Evolutionary conservation across 495 filamentous ascomycete genomes (phyloP).

Genomic region (Elaphomyces granulatus): DNA sequence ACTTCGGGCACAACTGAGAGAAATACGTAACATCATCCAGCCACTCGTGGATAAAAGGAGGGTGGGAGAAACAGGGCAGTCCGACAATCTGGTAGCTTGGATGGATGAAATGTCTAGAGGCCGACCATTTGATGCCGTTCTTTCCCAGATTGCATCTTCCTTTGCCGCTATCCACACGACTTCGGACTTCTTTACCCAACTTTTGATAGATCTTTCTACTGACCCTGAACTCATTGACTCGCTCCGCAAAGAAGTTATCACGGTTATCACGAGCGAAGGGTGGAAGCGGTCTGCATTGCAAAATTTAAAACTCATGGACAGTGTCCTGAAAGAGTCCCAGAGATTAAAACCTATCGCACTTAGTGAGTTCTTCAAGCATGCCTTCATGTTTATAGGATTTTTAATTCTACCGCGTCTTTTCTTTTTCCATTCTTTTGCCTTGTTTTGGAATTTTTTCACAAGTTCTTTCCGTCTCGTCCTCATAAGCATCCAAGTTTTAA

Average conservation of each 20-base stretch:
- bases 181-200: constrained; percentile 23
- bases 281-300: constrained; percentile 1
- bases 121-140: constrained; percentile 10
- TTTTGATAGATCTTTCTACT: constrained; percentile 27
- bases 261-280: background rate
- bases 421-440: no score
- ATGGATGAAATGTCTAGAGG: constrained; percentile 15
- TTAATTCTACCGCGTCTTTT: no score
- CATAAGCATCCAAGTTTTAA: no score
- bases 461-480: background rate
- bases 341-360: no score
- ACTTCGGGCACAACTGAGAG: constrained; percentile 15
- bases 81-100: constrained; percentile 24
- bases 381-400: no score
- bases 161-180: constrained; percentile 35
- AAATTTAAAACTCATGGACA: constrained; percentile 24
- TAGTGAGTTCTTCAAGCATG: constrained; percentile 18
- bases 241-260: constrained; percentile 8
- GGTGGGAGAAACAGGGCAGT: constrained; percentile 15
- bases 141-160: constrained; percentile 20
- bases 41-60: constrained; percentile 10
- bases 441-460: constrained; percentile 1
- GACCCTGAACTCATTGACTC: constrained; percentile 19
- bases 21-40: constrained; percentile 18
- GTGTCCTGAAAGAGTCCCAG: constrained; percentile 34